Conservation (phyloP, 139 green algal species). For the Picocystis salinarum region DNA sequence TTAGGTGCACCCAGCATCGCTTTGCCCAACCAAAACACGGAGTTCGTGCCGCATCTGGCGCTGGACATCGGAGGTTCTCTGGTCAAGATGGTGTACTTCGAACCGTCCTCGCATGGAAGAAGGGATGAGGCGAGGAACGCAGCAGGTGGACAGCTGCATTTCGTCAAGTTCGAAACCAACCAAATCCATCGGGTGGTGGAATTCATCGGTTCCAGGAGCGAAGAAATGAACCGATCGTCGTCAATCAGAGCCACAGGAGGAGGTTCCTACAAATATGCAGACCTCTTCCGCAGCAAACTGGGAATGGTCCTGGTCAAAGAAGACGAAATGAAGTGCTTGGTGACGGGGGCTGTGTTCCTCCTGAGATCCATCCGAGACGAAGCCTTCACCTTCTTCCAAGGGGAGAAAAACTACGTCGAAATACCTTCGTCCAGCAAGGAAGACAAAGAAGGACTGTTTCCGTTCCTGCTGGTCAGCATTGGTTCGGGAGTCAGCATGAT, state of each 20-base stretch:
- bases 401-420: conserved; percentile 29
- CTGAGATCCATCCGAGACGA: conserved; percentile 74
- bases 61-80: conserved; percentile 71
- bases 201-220: conserved; percentile 52
- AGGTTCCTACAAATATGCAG: conserved; percentile 70
- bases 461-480: conserved; percentile 97
- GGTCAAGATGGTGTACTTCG: conserved; percentile 97
- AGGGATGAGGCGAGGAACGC: neutral
- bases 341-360: conserved; percentile 87
- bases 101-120: conserved; percentile 6
- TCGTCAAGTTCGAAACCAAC: conserved; percentile 94
- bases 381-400: conserved; percentile 69
- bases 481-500: conserved; percentile 88
- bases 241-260: conserved; percentile 33
- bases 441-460: conserved; percentile 40
- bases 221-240: conserved; percentile 6
- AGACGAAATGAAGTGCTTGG: conserved; percentile 83
- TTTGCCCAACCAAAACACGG: conserved; percentile 66
- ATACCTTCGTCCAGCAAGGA: neutral
- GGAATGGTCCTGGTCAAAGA: no score
- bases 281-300: conserved; percentile 21
- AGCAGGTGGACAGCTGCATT: conserved; percentile 64
- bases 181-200: conserved; percentile 64
- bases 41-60: conserved; percentile 3
- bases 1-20: conserved; percentile 61